Base-by-base conservation (phyloP, 768 basidiomycete genomes). In the Serpula lacrymans region DNA sequence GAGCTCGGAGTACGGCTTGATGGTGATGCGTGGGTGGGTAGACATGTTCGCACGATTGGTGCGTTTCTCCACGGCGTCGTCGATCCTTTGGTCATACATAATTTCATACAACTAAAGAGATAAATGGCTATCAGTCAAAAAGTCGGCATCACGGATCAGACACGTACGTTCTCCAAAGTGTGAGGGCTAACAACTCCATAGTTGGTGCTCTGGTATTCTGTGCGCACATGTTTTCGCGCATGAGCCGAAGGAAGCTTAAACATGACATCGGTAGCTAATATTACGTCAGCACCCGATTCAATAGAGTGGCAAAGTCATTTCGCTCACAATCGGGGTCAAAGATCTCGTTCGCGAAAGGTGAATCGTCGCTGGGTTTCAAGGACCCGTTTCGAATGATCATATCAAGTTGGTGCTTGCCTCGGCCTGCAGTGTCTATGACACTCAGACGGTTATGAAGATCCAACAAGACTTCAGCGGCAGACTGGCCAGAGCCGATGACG, bases 291-390 rank as follows among this genome's bases (percentile, higher is more conserved):
- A 12, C 46, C 14, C 36, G 24, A 20, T 28, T 18, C 29, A 18
- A 18, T 13, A 9, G 33, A 16, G 11, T n/a, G 21, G 24, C 10
- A 20, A 3, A 28, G 1, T 16, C 24, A 26, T 37, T 22, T 21
- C 10, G 57, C 70, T 43, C 48, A 71, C 71, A 50, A 12, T 56
- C 64, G 18, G 77, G 75, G 48, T 76, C 72, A 46, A 77, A 78
- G 5, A 77, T 70, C 46, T 75, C 74, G 53, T 78, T 78, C 30
- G 70, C 64, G 46, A 77, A 78, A 1, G 71, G 71, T 1, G 71
- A 69, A 42, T 74, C 73, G 42, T 78, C 76, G 33, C 72, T 73
- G 6, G 72, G 73, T 40, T 70, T 74, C 32, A 77, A 50, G 0
- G 69, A 67, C 11, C 73, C 74, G 48, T 70, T 68, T 12, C 74